Evolutionary conservation across 768 basidiomycete genomes (phyloP).

Genomic region (Mycena venus): DNA sequence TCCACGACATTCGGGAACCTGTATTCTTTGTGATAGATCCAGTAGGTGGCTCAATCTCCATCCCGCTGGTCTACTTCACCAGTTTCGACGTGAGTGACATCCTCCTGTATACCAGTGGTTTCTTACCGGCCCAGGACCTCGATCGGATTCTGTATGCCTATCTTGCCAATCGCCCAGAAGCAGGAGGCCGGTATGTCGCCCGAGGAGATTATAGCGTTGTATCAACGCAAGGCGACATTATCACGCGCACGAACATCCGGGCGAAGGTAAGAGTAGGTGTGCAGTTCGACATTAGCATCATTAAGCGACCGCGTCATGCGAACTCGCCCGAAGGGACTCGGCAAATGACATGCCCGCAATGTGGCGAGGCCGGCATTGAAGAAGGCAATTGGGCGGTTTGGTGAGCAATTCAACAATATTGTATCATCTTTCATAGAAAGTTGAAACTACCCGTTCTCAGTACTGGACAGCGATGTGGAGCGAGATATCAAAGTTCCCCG

Average conservation of each 20-base stretch:
- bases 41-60: not conserved
- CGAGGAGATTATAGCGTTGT: too few relatives aligned
- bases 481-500: not conserved
- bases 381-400: not conserved
- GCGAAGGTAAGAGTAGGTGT: not conserved
- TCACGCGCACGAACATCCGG: not conserved
- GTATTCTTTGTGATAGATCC: constrained; percentile 10
- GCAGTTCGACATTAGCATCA: not conserved
- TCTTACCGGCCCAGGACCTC: not conserved
- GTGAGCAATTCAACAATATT: not conserved
- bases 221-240: not conserved
- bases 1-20: not conserved
- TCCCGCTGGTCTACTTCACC: not conserved
- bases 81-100: not conserved
- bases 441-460: not conserved
- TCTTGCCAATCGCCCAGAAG: not conserved
- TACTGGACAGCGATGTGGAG: not conserved
- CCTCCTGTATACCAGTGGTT: not conserved
- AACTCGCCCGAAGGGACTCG: too few relatives aligned
- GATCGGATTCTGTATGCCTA: constrained; percentile 8
- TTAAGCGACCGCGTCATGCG: too few relatives aligned
- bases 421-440: not conserved
- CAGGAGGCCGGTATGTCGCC: not conserved
- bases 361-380: not conserved
- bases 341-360: not conserved